Evolutionary conservation across 768 basidiomycete genomes (phyloP).

Genomic region (Calocera viscosa): DNA sequence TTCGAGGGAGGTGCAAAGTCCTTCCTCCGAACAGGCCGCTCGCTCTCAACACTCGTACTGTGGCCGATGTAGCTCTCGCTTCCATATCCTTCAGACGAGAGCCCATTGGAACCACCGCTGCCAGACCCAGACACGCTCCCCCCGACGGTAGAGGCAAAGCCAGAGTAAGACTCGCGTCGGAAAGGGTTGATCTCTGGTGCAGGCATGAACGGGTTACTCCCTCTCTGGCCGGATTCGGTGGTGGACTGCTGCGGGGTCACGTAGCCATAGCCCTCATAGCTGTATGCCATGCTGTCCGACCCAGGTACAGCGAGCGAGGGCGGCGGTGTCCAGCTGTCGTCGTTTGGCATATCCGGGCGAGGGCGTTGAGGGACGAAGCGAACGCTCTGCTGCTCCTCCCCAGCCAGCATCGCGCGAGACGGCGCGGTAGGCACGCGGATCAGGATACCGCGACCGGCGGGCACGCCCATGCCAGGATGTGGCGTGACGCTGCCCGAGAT

Average conservation of each 20-base stretch:
- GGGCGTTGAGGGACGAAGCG: not conserved
- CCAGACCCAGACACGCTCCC: not conserved
- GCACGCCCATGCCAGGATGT: not conserved
- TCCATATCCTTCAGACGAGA: not conserved
- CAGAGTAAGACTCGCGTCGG: slow-evolving; percentile 1
- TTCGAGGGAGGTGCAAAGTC: slow-evolving; percentile 49
- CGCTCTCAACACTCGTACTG: slow-evolving; percentile 49
- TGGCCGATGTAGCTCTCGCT: slow-evolving; percentile 45
- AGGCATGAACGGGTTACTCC: not conserved
- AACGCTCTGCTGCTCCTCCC: not conserved
- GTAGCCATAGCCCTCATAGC: not conserved
- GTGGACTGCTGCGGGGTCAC: not conserved
- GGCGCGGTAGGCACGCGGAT: not conserved
- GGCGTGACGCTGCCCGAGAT: not conserved
- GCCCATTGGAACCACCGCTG: not conserved
- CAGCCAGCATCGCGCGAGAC: not conserved
- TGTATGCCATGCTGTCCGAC: not conserved
- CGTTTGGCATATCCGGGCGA: not conserved
- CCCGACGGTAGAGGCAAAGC: not conserved
- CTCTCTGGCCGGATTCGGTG: not conserved
- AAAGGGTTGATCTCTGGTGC: not conserved
- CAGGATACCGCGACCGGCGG: not conserved
- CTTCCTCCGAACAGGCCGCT: slow-evolving; percentile 52
- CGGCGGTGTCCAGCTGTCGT: not conserved
- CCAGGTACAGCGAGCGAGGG: not conserved